Percentiles rank a stretch among this genome's conserved stretches.
These are phyloP conservation scores for Ceratorhiza oryzae-sativae DNA, from an alignment of 1,284 basidiomycete genomes.

Conservation along the genomic window DNA sequence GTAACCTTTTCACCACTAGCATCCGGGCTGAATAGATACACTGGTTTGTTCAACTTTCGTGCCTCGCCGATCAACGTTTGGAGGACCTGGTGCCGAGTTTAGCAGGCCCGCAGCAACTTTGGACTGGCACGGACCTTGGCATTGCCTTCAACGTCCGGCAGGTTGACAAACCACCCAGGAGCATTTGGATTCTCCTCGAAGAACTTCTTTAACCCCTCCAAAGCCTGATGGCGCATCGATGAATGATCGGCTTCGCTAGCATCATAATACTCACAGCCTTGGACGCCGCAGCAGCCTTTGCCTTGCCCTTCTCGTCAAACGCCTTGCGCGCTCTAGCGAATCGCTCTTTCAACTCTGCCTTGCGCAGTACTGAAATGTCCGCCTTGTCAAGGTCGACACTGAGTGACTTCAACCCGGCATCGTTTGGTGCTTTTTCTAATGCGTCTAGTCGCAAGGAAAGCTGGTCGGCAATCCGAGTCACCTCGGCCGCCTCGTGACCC, in stretches of 20 bases:
- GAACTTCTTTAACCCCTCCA: slow-evolving; percentile 72
- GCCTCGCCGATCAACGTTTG: slow-evolving; percentile 77
- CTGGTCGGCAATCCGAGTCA: slow-evolving; percentile 72
- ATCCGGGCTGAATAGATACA: slow-evolving; percentile 90
- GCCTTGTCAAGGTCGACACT: slow-evolving; percentile 85
- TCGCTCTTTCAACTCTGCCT: slow-evolving; percentile 81
- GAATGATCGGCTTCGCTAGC: background rate
- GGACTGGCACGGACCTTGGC: slow-evolving; percentile 64
- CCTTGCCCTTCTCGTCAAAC: slow-evolving; percentile 87
- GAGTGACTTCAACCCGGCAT: slow-evolving; percentile 82
- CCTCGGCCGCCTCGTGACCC: slow-evolving; percentile 89
- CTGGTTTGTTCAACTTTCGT: slow-evolving; percentile 81
- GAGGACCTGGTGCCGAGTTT: slow-evolving; percentile 61
- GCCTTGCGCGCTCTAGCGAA: slow-evolving; percentile 77
- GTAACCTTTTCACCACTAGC: slow-evolving; percentile 75
- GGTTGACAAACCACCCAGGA: slow-evolving; percentile 68
- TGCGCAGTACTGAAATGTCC: slow-evolving; percentile 87
- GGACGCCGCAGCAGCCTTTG: slow-evolving; percentile 76
- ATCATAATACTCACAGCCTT: slow-evolving; percentile 69
- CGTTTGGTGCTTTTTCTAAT: slow-evolving; percentile 74
- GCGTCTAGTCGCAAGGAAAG: slow-evolving; percentile 70
- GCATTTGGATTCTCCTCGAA: slow-evolving; percentile 80
- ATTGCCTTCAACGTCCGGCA: slow-evolving; percentile 77
- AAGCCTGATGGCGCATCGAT: slow-evolving; percentile 58
- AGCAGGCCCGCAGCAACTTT: background rate